Base-by-base conservation (phyloP, 1,284 basidiomycete species). In the Marasmius oreades region DNA sequence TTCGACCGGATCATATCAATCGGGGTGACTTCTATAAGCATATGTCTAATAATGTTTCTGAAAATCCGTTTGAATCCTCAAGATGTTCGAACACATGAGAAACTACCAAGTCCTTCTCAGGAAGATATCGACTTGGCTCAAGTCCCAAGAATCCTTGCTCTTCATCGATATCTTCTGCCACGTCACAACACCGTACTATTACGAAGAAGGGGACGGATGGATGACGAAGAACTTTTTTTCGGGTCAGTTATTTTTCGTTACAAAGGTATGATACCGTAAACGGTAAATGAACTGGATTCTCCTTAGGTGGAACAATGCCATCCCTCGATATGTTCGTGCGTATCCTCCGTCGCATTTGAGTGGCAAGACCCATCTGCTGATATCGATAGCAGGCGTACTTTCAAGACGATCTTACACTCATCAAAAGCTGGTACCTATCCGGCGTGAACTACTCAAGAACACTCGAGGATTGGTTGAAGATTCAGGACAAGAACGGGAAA, bases 71-170 rank as follows among this genome's bases (percentile, higher is more conserved):
- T 50, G 37, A 4, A 42, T 18, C 14, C 1, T 14, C 23, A 56
- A 84, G 80, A 91, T 92, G 88, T 88, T 92, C 61, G 89, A 92
- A 64, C 90, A 92, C 66, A 89, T 90, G 87, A 90, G 88, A 72
- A 87, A 88, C 64, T 91, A 91, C 70, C 74, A 88, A 53, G 65
- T 71, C 5, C 80, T 92, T 20, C 77, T 92, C 60, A 69, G 73
- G 39, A 91, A 90, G 64, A 70, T 91, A 23, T 79, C 86, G 0
- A 80, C 78, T 8, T 92, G 89, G 90, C 75, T 92, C 20, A 76
- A 80, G 39, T 77, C 80, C 3, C 73, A 78, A 22, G 74, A 73
- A 23, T 64, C 82, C 0, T 69, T 86, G 0, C 71, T 92, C 24
- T 92, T 91, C 69, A 79, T 90, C 31, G 89, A 92, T 66, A 83